phyloP scores from a whole-genome alignment of 257 asterid species.

The Echium plantagineum region DNA sequence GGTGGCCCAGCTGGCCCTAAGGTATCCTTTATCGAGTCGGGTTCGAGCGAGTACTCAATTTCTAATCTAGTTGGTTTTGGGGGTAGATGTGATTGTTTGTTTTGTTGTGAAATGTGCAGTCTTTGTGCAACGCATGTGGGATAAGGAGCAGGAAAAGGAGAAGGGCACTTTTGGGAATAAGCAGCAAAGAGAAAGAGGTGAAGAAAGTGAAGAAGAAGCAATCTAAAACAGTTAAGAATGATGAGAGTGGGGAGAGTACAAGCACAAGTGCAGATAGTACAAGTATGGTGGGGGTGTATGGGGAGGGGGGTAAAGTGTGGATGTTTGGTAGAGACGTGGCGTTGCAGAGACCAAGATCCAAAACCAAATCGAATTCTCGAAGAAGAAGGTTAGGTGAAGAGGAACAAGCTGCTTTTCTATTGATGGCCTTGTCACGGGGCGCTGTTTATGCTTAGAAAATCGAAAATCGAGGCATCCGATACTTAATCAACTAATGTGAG shows the following conservation, averaged over 20 bases:
- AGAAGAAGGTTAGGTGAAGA: slow-evolving; percentile 74
- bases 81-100: not conserved
- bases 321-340: slow-evolving; percentile 59
- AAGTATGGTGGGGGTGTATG: slow-evolving; percentile 17
- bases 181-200: slow-evolving; percentile 35
- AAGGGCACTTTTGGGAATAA: slow-evolving; percentile 62
- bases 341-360: slow-evolving; percentile 73
- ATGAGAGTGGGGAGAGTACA: slow-evolving; percentile 21
- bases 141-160: slow-evolving; percentile 86
- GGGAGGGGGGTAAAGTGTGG: slow-evolving; percentile 32
- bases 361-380: slow-evolving; percentile 20
- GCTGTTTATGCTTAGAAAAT: slow-evolving; percentile 58
- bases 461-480: not conserved
- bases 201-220: slow-evolving; percentile 61
- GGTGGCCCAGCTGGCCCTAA: slow-evolving; percentile 99
- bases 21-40: slow-evolving; percentile 19
- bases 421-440: slow-evolving; percentile 85
- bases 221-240: slow-evolving; percentile 13
- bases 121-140: slow-evolving; percentile 96
- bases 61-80: no score
- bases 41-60: no score
- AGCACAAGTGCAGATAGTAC: slow-evolving; percentile 52
- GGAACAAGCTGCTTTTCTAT: slow-evolving; percentile 77
- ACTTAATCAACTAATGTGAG: not conserved
- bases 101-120: slow-evolving; percentile 36